Evolutionary conservation across 2,329 filamentous ascomycete genomes (phyloP).

Genomic region (Raffaelea ambrosiae): DNA sequence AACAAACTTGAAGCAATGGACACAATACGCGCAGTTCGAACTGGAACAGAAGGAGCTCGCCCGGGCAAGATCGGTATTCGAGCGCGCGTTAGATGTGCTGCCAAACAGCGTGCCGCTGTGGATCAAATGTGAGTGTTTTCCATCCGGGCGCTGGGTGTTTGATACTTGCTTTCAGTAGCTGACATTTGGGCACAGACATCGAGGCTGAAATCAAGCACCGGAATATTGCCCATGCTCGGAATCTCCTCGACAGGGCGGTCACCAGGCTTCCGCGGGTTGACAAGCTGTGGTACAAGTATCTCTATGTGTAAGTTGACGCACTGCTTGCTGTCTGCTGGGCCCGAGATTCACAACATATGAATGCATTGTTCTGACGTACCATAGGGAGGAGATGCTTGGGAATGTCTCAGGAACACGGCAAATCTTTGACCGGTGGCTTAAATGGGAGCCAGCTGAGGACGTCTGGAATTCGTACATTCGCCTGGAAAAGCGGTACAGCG

Average conservation of each 20-base stretch:
- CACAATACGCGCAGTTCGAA: slow-evolving; percentile 95
- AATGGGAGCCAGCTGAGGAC: slow-evolving; percentile 93
- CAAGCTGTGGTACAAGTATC: slow-evolving; percentile 99
- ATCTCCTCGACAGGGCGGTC: slow-evolving; percentile 89
- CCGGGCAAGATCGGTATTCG: slow-evolving; percentile 85
- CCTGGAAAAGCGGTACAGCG: slow-evolving; percentile 88
- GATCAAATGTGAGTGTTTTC: slow-evolving; percentile 39
- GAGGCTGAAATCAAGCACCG: slow-evolving; percentile 93
- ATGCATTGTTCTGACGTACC: slow-evolving; percentile 34
- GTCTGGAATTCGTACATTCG: slow-evolving; percentile 97
- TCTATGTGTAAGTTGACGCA: slow-evolving; percentile 26
- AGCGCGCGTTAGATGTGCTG: slow-evolving; percentile 87
- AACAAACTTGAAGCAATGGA: slow-evolving; percentile 98
- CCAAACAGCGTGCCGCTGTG: slow-evolving; percentile 79
- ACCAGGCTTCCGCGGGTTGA: slow-evolving; percentile 84
- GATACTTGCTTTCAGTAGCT: background rate
- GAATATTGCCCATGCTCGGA: slow-evolving; percentile 95
- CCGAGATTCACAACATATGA: background rate
- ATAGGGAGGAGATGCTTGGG: slow-evolving; percentile 81
- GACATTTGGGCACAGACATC: slow-evolving; percentile 62
- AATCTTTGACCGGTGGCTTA: slow-evolving; percentile 97
- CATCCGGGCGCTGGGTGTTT: too few relatives aligned
- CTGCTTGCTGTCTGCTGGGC: too few relatives aligned
- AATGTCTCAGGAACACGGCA: slow-evolving; percentile 88
- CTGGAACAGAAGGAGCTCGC: slow-evolving; percentile 96